Evolutionary conservation across 371 early-diverging fungal species (phyloP), one percentile per base, ranked within the genome.

Genomic region (Blakeslea trispora): DNA sequence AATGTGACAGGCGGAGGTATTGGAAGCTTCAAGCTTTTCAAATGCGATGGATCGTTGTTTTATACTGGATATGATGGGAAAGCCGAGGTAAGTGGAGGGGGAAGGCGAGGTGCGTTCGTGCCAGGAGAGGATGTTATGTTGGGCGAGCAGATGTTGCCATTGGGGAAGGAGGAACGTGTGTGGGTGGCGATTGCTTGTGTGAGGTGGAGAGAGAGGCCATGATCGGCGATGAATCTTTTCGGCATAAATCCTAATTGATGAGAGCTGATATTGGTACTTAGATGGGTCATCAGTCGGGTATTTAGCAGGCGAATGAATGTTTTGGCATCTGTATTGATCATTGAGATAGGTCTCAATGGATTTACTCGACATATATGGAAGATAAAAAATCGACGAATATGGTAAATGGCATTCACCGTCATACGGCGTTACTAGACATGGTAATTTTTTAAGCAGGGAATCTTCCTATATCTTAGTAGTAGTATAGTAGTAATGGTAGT

Each of bases 211-310:
- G n/a, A n/a, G n/a, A n/a, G 5, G 4, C 62, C 62, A 42, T 55
- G 37, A 13, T 62, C 56, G 6, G 19, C 62, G 2, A 62, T 62
- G 23, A 51, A 62, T 21, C 37, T 10, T 0, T 21, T 35, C 5
- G 41, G 40, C 19, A 62, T 50, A 18, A 56, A 62, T 5, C 57
- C 56, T 1, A 42, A 34, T 48, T 56, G 53, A 11, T 28, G 15
- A 41, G 41, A 14, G 5, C 10, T 9, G 5, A 41, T 41, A 18
- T 15, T 9, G 5, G 4, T 41, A 15, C 10, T 7, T 5, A 41
- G 14, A 41, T 41, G 18, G 3, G 41, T 5, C 41, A 41, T 41
- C 5, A 41, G 18, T 41, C 41, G 5, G 5, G 41, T 18, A 18
- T 41, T 41, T 5, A 41, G 4, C 14, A 53, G 11, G n/a, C 31